Evolutionary conservation across 257 asterid genomes (phyloP), one percentile per base, ranked within the genome.

Genomic region (Solanum medicagineum): DNA sequence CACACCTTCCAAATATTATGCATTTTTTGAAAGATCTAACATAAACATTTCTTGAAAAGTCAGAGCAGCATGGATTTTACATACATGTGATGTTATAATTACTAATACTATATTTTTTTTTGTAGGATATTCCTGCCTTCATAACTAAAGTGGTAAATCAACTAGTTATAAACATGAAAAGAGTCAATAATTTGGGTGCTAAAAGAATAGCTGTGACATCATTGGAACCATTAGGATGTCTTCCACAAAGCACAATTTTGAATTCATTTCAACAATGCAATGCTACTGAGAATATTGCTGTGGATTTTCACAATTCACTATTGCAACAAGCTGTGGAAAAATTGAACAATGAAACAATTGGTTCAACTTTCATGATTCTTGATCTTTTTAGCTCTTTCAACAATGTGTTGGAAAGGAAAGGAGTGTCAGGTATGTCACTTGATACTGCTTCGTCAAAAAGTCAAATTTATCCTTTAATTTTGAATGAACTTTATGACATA

Each of bases 211-310:
- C 85, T 0, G 95, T 93, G 53, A 87, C 97, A 24, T 81, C 92
- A 3, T 86, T 96, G 86, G 87, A 91, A 84, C 99, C 99, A 0
- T 16, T 96, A 69, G 98, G 99, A 10, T 96, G 99, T 85, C 98
- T 96, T 13, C 99, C 99, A 17, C 89, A 92, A 14, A 79, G 15
- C 62, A 96, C 99, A 1, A 47, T 75, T n/a, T 12, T 57, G 10
- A 81, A 89, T 0, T 90, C 94, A 0, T 96, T 87, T 84, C 91
- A 89, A 81, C 87, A 90, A 74, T 96, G 99, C 93, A 94, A 96
- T 68, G 49, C 81, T 16, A 90, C 94, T 22, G 85, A 88, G 47
- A 93, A 96, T 86, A 10, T 60, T 7, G 92, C 91, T 0, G 98
- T 90, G 57, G 69, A 16, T 42, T 90, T 88, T 40, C 98, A 96